Evolutionary conservation across 441 rosid genomes (phyloP).

Genomic region (Jatropha multifida): DNA sequence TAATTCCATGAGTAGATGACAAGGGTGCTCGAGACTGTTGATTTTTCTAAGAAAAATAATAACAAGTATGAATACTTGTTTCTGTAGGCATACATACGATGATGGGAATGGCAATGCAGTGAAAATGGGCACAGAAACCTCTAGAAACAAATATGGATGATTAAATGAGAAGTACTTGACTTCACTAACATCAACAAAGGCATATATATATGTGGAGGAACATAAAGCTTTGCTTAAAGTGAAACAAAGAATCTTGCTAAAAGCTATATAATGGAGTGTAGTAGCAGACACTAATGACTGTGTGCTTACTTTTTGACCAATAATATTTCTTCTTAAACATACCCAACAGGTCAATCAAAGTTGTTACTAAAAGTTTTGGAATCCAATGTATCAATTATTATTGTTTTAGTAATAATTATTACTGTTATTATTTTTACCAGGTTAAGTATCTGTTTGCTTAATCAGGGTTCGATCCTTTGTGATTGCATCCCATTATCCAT

Average conservation of each 20-base stretch:
- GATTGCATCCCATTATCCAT: too few species aligned
- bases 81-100: neutral
- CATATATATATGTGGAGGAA: conserved; percentile 38
- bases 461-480: too few species aligned
- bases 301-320: conserved; percentile 64
- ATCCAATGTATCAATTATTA: conserved; percentile 46
- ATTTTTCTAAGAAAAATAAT: too few species aligned
- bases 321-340: conserved; percentile 13
- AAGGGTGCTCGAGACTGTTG: too few species aligned
- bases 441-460: too few species aligned
- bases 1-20: too few species aligned
- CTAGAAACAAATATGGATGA: neutral
- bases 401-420: neutral
- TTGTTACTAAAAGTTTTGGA: conserved; percentile 41
- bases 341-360: conserved; percentile 55
- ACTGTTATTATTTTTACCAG: neutral
- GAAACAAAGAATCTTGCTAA: conserved; percentile 75
- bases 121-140: neutral
- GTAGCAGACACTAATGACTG: conserved; percentile 74
- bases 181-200: conserved; percentile 60
- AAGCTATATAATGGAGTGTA: conserved; percentile 76
- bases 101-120: neutral
- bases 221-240: conserved; percentile 55
- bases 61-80: neutral
- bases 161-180: conserved; percentile 46